Evolutionary conservation across 2,329 filamentous ascomycete species (phyloP).

Genomic region (Ceratocystis ficicola): DNA sequence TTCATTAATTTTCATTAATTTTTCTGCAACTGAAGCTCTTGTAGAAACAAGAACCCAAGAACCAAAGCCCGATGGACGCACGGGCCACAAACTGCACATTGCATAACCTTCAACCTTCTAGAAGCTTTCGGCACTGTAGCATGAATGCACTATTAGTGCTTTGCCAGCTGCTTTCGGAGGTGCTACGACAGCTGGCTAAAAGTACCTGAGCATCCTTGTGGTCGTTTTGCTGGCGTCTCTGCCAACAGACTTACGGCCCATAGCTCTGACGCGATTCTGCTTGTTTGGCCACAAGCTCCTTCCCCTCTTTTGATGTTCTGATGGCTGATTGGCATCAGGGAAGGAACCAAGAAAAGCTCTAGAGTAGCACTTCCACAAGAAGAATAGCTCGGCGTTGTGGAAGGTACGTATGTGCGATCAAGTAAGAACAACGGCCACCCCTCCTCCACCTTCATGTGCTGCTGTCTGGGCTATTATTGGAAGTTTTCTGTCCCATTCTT

Average conservation of each 20-base stretch:
- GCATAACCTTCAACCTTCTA: conserved; percentile 15
- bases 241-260: background rate
- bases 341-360: background rate
- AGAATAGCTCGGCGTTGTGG: background rate
- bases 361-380: background rate
- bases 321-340: background rate
- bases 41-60: background rate
- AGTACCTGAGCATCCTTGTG: background rate
- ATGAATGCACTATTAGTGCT: conserved; percentile 7
- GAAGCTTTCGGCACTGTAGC: conserved; percentile 15
- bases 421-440: background rate
- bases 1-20: no score
- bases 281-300: background rate
- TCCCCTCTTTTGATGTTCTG: background rate
- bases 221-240: background rate
- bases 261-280: background rate
- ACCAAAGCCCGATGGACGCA: background rate
- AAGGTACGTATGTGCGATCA: no score
- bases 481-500: background rate
- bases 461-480: background rate
- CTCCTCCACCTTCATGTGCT: background rate
- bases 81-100: background rate
- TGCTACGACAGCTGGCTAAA: background rate
- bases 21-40: background rate
- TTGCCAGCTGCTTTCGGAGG: background rate